Percentiles rank a stretch among this genome's conserved stretches.
phyloP scores from a whole-genome alignment of 345 rosid species.

The Viola odorata region DNA sequence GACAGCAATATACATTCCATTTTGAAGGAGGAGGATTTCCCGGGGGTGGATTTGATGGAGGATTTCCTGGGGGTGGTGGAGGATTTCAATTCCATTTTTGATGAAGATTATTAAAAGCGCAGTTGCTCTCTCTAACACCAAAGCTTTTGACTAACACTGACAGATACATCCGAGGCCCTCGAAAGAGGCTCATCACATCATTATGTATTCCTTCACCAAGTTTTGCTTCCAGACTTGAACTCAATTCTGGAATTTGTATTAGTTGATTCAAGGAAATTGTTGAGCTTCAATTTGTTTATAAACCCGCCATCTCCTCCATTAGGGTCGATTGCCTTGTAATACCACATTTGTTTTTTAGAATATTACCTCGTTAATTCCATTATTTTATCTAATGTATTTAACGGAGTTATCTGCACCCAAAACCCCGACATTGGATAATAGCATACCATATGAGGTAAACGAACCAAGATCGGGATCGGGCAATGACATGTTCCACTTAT shows the following conservation, averaged over 20 bases:
- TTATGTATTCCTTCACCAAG: constrained; percentile 1
- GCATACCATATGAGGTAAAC: too few relatives aligned
- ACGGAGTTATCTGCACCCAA: too few relatives aligned
- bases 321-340: too few relatives aligned
- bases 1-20: constrained; percentile 69
- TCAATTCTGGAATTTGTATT: constrained; percentile 6
- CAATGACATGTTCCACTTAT: not conserved
- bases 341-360: too few relatives aligned
- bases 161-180: constrained; percentile 7
- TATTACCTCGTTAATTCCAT: too few relatives aligned
- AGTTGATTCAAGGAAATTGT: constrained; percentile 1
- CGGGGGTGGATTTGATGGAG: constrained; percentile 61
- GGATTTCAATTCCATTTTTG: constrained; percentile 65
- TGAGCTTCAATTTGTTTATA: constrained; percentile 3
- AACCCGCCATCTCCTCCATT: too few relatives aligned
- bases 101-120: constrained; percentile 7
- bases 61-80: constrained; percentile 69
- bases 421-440: too few relatives aligned
- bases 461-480: too few relatives aligned
- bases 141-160: constrained; percentile 10
- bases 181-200: not conserved
- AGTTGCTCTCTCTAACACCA: not conserved
- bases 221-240: constrained; percentile 9
- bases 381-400: too few relatives aligned
- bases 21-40: constrained; percentile 95